Percentiles rank a stretch among this genome's conserved stretches.
Conservation (phyloP, 371 early-diverging fungal species). For the Quaeritorhiza haematococci region DNA sequence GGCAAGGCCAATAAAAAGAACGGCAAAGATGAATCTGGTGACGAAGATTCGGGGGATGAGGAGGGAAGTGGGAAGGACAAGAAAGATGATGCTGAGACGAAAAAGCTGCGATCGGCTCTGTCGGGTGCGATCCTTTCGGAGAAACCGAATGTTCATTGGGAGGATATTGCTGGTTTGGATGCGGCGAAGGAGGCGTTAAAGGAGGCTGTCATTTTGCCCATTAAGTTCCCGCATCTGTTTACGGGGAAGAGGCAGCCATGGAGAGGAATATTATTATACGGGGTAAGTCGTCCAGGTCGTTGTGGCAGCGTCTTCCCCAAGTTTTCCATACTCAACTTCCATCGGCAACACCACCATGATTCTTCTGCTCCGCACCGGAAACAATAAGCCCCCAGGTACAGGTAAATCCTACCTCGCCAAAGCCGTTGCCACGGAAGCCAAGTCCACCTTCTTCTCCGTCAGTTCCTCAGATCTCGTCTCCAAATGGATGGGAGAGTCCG, state of each 20-base stretch:
- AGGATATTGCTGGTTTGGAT: constrained; percentile 97
- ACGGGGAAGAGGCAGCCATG: constrained; percentile 90
- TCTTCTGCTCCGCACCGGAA: background rate
- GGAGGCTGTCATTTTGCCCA: constrained; percentile 97
- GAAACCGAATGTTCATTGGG: constrained; percentile 93
- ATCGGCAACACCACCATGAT: background rate
- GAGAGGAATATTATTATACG: constrained; percentile 96
- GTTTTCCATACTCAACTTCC: constrained; percentile 16
- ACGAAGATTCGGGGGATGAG: constrained; percentile 25
- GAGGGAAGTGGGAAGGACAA: constrained; percentile 56
- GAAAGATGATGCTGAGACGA: constrained; percentile 81
- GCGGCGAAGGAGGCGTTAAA: constrained; percentile 96
- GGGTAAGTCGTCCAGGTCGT: constrained; percentile 53
- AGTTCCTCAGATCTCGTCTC: constrained; percentile 92
- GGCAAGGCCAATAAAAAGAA: constrained; percentile 15
- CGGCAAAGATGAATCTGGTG: constrained; percentile 19
- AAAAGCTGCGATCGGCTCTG: constrained; percentile 78
- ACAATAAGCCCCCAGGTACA: constrained; percentile 86
- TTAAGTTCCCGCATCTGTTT: constrained; percentile 94
- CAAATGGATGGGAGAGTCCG: constrained; percentile 98
- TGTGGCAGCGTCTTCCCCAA: constrained; percentile 21
- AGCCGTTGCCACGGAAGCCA: constrained; percentile 94
- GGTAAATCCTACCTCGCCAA: constrained; percentile 97
- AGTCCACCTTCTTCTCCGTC: constrained; percentile 92
- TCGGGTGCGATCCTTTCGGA: constrained; percentile 86